Evolutionary conservation across 2,329 filamentous ascomycete genomes (phyloP).

Genomic region (Plenodomus lindquistii): DNA sequence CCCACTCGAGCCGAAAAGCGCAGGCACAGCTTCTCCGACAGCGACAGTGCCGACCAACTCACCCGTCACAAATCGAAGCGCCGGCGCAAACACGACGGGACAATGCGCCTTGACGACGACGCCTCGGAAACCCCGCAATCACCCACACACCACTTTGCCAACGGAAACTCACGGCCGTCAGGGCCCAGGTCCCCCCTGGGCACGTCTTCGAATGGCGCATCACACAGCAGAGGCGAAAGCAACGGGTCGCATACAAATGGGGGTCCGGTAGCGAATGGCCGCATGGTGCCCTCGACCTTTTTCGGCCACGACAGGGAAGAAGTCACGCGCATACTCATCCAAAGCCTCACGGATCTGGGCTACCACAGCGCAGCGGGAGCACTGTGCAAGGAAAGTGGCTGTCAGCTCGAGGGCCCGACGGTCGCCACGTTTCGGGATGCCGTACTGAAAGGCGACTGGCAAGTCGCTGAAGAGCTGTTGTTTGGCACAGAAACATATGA

Average conservation of each 20-base stretch:
- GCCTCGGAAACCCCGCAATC: conserved; percentile 45
- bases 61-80: conserved; percentile 48
- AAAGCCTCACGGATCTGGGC: conserved; percentile 85
- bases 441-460: conserved; percentile 80
- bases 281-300: conserved; percentile 57
- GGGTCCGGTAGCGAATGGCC: conserved; percentile 35
- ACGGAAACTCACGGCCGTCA: conserved; percentile 45
- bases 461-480: conserved; percentile 80
- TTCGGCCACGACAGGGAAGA: conserved; percentile 90
- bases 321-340: conserved; percentile 88
- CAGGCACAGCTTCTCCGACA: conserved; percentile 37
- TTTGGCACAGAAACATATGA: conserved; percentile 57
- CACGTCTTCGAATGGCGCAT: conserved; percentile 48
- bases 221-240: conserved; percentile 44
- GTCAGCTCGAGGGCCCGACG: conserved; percentile 79
- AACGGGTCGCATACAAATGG: conserved; percentile 53
- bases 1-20: conserved; percentile 32
- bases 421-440: conserved; percentile 85
- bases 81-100: conserved; percentile 47
- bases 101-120: conserved; percentile 50
- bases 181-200: conserved; percentile 37
- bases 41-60: conserved; percentile 33
- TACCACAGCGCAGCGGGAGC: conserved; percentile 76
- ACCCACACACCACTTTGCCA: conserved; percentile 43
- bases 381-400: conserved; percentile 81